Conservation (phyloP, 2,329 filamentous ascomycete genomes). For the Fusarium sp. region DNA sequence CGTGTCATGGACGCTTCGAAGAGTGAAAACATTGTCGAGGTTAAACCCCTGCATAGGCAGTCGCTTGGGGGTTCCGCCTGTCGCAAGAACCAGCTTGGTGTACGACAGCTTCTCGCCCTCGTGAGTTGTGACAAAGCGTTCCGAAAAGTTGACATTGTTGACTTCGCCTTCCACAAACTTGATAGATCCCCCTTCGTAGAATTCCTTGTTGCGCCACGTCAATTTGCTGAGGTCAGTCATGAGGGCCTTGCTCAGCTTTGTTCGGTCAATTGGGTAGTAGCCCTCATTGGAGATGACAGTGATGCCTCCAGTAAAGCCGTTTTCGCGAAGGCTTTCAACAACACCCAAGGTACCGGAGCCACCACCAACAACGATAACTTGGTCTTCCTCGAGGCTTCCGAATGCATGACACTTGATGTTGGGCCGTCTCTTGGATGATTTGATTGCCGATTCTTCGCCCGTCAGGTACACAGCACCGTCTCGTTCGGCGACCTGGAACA, state of each 20-base stretch:
- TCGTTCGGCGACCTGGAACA: conserved; percentile 82
- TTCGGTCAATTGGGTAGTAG: conserved; percentile 88
- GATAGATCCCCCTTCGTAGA: conserved; percentile 72
- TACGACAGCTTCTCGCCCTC: conserved; percentile 77
- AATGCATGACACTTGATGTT: conserved; percentile 73
- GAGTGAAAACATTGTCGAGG: conserved; percentile 85
- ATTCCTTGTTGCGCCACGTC: conserved; percentile 77
- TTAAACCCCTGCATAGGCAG: conserved; percentile 88
- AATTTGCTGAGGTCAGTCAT: conserved; percentile 83
- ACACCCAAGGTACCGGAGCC: conserved; percentile 85
- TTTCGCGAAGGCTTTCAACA: conserved; percentile 82
- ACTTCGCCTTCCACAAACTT: conserved; percentile 71
- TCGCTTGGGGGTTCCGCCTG: conserved; percentile 78
- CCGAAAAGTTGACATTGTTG: conserved; percentile 76
- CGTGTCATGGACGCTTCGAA: conserved; percentile 80
- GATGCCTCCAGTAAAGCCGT: conserved; percentile 81
- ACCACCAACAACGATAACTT: conserved; percentile 86
- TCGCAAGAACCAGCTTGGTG: conserved; percentile 88
- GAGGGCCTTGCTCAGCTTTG: conserved; percentile 94
- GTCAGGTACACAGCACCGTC: conserved; percentile 86
- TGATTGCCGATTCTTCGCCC: conserved; percentile 81
- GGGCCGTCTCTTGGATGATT: conserved; percentile 75
- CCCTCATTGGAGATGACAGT: conserved; percentile 87
- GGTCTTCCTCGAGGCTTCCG: conserved; percentile 61
- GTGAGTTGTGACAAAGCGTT: conserved; percentile 78